Evolutionary conservation across 2,329 filamentous ascomycete species (phyloP), one percentile per base, ranked within the genome.

Genomic region (Fusarium luffae): DNA sequence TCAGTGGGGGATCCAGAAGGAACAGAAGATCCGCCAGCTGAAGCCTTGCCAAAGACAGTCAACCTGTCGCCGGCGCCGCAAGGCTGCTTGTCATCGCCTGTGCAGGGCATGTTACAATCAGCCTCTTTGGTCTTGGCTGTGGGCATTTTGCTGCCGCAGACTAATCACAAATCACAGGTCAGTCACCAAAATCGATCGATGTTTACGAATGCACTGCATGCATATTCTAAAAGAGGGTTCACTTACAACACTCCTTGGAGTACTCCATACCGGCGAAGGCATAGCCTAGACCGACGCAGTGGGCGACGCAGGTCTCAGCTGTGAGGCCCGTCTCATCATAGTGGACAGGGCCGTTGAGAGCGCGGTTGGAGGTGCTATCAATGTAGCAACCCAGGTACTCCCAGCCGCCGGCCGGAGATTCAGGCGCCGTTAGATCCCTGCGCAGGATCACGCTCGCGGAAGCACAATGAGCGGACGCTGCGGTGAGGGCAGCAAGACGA

Each of bases 21-120:
- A 16, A 64, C 61, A 42, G 63, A 49, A 12, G 67, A 47, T 16
- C 37, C 64, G 8, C 48, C 54, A 10, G 71, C 51, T 19, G 71
- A 69, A 4, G 52, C 46, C 30, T 58, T 59, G 25, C 47, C 57
- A 63, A 73, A 74, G 30, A 85, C 79, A 57, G 77, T 82, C 57
- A 86, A 74, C 12, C 81, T 79, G 73, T 81, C 78, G 42, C 74
- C 67, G 13, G 85, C 86, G 48, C 86, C 87, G 68, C 87, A 89
- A 11, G 79, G 81, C 74, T 88, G 78, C 16, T 73, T 76, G 2
- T 60, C 66, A 70, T 87, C 83, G 14, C 85, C 86, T 52, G 82
- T 78, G 72, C 87, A 89, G 1, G 82, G 77, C 71, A 81, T 83
- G 43, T 77, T 77, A 75, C 87, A 89, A 23, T 76, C 73, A 13